Evolutionary conservation across 2,329 filamentous ascomycete genomes (phyloP).

Genomic region (Diaporthe citriasiana): DNA sequence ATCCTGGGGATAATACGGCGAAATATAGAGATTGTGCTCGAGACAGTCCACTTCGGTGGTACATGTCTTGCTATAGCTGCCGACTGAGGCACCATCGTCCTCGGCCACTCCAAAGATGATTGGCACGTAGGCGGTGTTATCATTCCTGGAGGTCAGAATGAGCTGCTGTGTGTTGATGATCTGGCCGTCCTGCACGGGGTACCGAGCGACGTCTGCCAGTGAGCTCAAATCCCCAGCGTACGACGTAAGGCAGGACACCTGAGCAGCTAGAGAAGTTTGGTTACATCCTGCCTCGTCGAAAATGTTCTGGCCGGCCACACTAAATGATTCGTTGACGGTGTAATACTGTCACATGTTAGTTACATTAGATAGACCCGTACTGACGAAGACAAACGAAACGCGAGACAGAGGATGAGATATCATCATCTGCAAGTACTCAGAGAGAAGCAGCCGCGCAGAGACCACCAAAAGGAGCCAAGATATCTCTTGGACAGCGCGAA

Average conservation of each 20-base stretch:
- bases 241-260: not conserved
- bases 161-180: conserved; percentile 23
- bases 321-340: not conserved
- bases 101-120: conserved; percentile 7
- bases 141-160: conserved; percentile 12
- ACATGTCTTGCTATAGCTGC: conserved; percentile 24
- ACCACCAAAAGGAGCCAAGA: not conserved
- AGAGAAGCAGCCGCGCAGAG: not conserved
- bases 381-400: too few relatives aligned
- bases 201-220: conserved; percentile 11
- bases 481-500: not conserved
- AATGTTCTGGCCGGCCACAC: conserved; percentile 13
- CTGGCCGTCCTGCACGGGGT: not conserved
- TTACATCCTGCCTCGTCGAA: conserved; percentile 17
- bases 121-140: not conserved
- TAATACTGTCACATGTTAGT: not conserved
- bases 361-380: not conserved
- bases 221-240: conserved; percentile 13
- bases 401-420: not conserved
- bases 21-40: conserved; percentile 11
- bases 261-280: conserved; percentile 14
- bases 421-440: not conserved
- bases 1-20: conserved; percentile 5
- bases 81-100: conserved; percentile 16
- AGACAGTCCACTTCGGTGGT: conserved; percentile 18